Evolutionary conservation across 169 alveolate species (phyloP).

Genomic region (Plasmodium billcollinsi): DNA sequence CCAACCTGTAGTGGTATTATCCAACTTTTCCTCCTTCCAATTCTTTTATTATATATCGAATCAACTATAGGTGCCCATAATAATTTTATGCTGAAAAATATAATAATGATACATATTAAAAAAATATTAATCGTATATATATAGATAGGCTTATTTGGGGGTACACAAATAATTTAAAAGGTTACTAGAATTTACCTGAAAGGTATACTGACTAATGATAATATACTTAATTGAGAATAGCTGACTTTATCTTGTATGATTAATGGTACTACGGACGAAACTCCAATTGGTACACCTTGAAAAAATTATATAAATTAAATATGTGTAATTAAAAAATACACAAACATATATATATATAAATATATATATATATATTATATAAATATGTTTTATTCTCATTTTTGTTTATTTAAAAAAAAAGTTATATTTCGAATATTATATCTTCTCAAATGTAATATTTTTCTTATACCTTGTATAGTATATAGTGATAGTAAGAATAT

Average conservation of each 20-base stretch:
- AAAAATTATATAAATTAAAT: neutral
- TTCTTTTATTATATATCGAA: conserved; percentile 81
- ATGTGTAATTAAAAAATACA: neutral
- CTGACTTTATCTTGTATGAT: conserved; percentile 87
- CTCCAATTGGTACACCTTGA: conserved; percentile 91
- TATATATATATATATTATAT: conserved; percentile 9
- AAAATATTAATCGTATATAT: neutral
- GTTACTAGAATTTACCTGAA: conserved; percentile 76
- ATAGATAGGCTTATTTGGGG: neutral
- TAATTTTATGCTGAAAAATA: conserved; percentile 88
- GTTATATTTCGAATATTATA: neutral
- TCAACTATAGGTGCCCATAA: conserved; percentile 97
- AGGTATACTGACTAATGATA: conserved; percentile 84
- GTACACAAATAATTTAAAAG: too few species aligned
- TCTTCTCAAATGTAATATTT: neutral
- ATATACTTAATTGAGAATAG: conserved; percentile 85
- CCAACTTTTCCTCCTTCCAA: conserved; percentile 96
- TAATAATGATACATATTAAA: neutral
- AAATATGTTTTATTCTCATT: neutral
- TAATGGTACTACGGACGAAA: conserved; percentile 87
- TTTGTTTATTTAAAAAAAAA: too few species aligned
- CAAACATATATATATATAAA: conserved; percentile 12
- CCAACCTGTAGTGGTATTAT: conserved; percentile 90
- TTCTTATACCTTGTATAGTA: conserved; percentile 62
- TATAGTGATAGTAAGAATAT: conserved; percentile 66